Base-by-base conservation (phyloP, 2,329 filamentous ascomycete genomes). In the Clarireedia paspali region DNA sequence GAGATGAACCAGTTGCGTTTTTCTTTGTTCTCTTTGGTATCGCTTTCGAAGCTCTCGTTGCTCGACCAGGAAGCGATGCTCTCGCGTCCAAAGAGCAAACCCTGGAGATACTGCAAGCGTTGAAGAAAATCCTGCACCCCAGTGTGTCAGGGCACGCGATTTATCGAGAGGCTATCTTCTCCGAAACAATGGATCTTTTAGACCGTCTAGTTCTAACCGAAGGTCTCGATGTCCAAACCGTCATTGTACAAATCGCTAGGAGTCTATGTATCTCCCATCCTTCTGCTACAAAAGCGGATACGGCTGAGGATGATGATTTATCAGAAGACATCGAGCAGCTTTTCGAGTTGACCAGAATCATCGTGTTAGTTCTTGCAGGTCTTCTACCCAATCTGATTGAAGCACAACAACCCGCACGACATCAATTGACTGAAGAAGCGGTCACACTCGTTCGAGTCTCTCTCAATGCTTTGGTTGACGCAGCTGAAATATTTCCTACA, bases 11-110 rank as follows among this genome's bases (percentile, higher is more conserved):
- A 0, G 90, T 97, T 1, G 94, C 94, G 0, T 99, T 99, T 77
- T 99, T 99, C 76, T 99, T 99, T 66, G 92, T 99, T 14, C 80
- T 99, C 0, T 99, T 97, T 65, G 94, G 94, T 10, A 85, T 99
- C 56, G 91, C 92, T 0, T 97, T 99, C 64, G 95, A 99, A 72
- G 92, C 95, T 17, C 80, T 99, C 23, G 92, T 92, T 6, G 90
- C 89, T 6, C 84, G 91, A 47, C 85, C 88, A 5, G 77, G 81
- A 49, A 75, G 74, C 36, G 84, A 88, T 63, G 77, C 85, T 10
- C 77, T 91, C 30, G 85, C 84, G 4, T 84, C 83, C 0, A 85
- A 86, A 61, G 85, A 87, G 61, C 90, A 96, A 68, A 90, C 88
- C 6, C 74, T 96, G 27, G 91, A 91, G 59, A 96, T 99, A 53